Evolutionary conservation across 83 land plant genomes (phyloP), one percentile per base, ranked within the genome.

Genomic region (Picea abies): DNA sequence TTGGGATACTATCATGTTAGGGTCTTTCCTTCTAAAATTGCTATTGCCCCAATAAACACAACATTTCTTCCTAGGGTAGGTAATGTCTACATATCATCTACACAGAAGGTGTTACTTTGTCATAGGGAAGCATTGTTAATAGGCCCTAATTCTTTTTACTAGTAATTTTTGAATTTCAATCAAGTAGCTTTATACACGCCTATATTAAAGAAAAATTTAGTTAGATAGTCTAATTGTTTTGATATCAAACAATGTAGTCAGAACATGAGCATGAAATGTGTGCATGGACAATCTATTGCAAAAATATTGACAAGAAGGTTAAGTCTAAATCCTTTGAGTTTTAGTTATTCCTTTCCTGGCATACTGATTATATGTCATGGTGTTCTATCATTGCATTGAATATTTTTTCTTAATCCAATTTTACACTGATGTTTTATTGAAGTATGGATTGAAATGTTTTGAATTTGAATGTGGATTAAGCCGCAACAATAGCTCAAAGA

Each of bases 201-300:
- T 41, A 5, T 41, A 41, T 41, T 41, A 41, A 41, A 41, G 6
- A 4, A 41, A 41, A 41, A 41, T 2, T 41, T 5, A 41, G 4
- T 41, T 41, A 41, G 44, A 41, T 41, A 41, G 6, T 41, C 4
- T 41, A 41, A 41, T 41, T 41, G 44, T 41, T 47, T 47, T 47
- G 52, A 47, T 47, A 0, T 47, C 52, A 47, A 47, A 47, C 52
- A 47, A 47, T 83, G 60, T 84, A 98, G 99, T 92, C 95, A 82
- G 97, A 94, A 79, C 93, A 98, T 90, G 99, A 96, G 82, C 90
- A 98, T n/a, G 94, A 96, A 86, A 94, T 96, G 99, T 98, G 99
- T 84, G 93, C 96, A 60, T 90, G 98, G 60, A 98, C 99, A 84
- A 93, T 98, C 32, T 96, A 98, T 76, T 96, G 97, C 82, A 93